Conservation (phyloP, 768 basidiomycete genomes). For the Tubosaeta sp. region DNA sequence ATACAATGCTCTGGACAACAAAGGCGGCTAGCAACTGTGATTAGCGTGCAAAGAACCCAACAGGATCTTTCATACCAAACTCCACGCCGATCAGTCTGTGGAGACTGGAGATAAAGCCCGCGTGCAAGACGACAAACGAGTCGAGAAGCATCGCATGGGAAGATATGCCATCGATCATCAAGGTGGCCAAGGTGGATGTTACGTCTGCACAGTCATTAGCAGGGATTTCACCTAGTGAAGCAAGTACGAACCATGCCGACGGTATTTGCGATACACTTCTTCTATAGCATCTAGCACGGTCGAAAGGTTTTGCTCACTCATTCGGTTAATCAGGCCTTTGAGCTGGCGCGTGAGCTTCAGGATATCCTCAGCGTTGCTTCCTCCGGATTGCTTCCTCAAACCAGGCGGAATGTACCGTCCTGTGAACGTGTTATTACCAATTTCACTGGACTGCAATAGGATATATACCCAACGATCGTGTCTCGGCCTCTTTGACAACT, state of each 20-base stretch:
- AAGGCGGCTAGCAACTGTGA: conserved; percentile 56
- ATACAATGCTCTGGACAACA: conserved; percentile 71
- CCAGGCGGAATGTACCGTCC: conserved; percentile 81
- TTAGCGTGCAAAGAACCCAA: not conserved
- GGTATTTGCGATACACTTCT: conserved; percentile 67
- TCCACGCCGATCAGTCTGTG: conserved; percentile 82
- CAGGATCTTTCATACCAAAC: conserved; percentile 61
- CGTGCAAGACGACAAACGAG: conserved; percentile 85
- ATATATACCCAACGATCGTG: conserved; percentile 12
- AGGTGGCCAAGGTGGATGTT: conserved; percentile 67
- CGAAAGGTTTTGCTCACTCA: conserved; percentile 87
- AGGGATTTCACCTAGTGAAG: not conserved
- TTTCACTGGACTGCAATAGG: not conserved
- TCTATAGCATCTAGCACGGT: conserved; percentile 72
- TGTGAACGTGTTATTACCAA: conserved; percentile 13
- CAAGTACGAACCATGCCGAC: conserved; percentile 62
- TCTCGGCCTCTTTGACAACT: not conserved
- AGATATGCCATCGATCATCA: conserved; percentile 77
- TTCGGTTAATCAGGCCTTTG: conserved; percentile 84
- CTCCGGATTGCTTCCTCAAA: conserved; percentile 50
- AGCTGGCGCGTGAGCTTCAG: conserved; percentile 67
- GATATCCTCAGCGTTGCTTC: conserved; percentile 34
- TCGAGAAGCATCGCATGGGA: conserved; percentile 79
- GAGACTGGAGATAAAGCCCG: conserved; percentile 76
- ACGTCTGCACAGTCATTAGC: conserved; percentile 53